These are phyloP conservation scores for Cercospora citrullina DNA, from an alignment of 2,329 filamentous ascomycete genomes.

Conservation along the genomic window DNA sequence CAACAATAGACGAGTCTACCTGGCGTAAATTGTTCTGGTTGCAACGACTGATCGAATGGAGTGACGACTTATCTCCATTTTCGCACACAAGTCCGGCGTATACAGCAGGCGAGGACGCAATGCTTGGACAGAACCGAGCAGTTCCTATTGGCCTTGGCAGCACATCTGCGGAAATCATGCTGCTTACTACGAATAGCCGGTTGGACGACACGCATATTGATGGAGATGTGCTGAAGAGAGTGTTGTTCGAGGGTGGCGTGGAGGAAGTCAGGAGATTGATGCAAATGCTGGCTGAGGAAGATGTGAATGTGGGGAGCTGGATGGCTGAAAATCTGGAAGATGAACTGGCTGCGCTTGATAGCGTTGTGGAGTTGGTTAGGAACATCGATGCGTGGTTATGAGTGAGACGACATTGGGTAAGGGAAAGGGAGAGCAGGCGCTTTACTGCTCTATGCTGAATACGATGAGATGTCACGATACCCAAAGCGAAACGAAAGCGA, in stretches of 20 bases:
- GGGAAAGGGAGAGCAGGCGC: not conserved
- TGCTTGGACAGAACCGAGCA: conserved; percentile 21
- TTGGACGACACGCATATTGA: conserved; percentile 42
- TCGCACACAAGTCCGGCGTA: conserved; percentile 18
- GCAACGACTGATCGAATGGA: conserved; percentile 59
- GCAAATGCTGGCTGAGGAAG: conserved; percentile 23
- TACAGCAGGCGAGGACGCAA: conserved; percentile 22
- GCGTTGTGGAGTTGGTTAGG: conserved; percentile 26
- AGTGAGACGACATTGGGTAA: not conserved
- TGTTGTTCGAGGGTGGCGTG: conserved; percentile 35
- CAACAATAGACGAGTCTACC: conserved; percentile 60
- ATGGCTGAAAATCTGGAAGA: conserved; percentile 36
- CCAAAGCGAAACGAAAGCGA: not conserved
- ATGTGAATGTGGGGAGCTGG: conserved; percentile 36
- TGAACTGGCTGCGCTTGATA: conserved; percentile 29
- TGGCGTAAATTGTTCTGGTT: conserved; percentile 72
- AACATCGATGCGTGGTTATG: conserved; percentile 31
- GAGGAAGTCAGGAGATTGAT: conserved; percentile 28
- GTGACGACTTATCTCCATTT: conserved; percentile 36
- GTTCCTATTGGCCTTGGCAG: conserved; percentile 32
- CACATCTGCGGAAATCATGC: conserved; percentile 35
- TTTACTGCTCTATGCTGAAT: not conserved
- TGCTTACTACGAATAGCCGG: conserved; percentile 21
- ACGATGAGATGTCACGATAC: conserved; percentile 9
- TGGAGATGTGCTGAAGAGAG: conserved; percentile 43